Evolutionary conservation across 257 asterid species (phyloP), one percentile per base, ranked within the genome.

Genomic region (Gentiana dahurica): DNA sequence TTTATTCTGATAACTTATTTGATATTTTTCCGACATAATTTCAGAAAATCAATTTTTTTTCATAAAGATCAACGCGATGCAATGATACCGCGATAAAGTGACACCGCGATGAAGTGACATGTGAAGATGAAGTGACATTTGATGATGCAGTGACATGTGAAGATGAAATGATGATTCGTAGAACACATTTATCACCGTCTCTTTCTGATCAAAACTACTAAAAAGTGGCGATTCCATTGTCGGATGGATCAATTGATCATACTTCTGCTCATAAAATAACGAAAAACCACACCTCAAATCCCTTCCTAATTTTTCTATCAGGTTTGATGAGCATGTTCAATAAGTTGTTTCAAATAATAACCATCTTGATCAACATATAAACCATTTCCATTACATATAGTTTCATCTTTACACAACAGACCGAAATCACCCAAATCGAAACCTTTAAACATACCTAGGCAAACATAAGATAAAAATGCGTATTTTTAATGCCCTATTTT

Each of bases 181-280:
- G 65, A 92, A 92, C 60, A 82, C 82, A 35, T 76, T 61, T 72
- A 88, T 49, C 55, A 85, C 88, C 60, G 69, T 84, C 69, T 85
- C 97, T 71, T 81, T 83, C 77, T 76, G 65, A 52, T 88, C 97
- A 66, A 85, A 60, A 67, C 74, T 79, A 72, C 80, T 75, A 53
- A 92, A 92, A 37, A 92, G 76, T 0, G 99, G 85, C 1, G 89
- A 81, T 64, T 88, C 95, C 95, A 92, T 88, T 11, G 86, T 80
- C 8, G 87, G 97, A 67, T 92, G 97, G 55, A 92, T 82, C 37
- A 92, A 83, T 58, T 81, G 74, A 62, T 84, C 95, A 63, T 86
- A 92, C 75, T 82, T 92, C 64, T 68, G 80, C 71, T 88, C 95
- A 46, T 95, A 85, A 61, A 86, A 86, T 59, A 74, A 73, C 0